Evolutionary conservation across 2,329 filamentous ascomycete species (phyloP).

Genomic region (Aspergillus sclerotialis): DNA sequence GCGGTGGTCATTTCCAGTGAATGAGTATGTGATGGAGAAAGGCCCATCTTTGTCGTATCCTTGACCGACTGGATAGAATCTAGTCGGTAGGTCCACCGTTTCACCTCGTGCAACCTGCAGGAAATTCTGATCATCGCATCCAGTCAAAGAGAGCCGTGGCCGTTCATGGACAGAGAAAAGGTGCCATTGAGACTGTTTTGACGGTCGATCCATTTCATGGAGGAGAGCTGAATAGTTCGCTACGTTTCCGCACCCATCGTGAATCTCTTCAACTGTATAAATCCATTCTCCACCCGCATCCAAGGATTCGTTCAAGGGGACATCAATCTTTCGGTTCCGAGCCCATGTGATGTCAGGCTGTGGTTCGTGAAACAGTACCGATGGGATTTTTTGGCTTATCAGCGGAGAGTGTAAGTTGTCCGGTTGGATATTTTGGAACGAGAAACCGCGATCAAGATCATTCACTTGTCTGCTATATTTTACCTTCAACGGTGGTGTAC

Average conservation of each 20-base stretch:
- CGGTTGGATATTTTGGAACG: constrained; percentile 89
- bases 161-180: constrained; percentile 81
- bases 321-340: constrained; percentile 62
- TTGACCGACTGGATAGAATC: constrained; percentile 58
- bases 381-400: constrained; percentile 52
- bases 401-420: constrained; percentile 77
- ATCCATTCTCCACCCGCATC: constrained; percentile 72
- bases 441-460: constrained; percentile 71
- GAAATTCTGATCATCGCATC: constrained; percentile 72
- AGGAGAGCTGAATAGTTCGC: constrained; percentile 60
- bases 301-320: constrained; percentile 87
- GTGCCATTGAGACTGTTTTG: constrained; percentile 63
- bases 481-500: constrained; percentile 85
- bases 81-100: constrained; percentile 61
- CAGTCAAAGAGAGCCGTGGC: constrained; percentile 63
- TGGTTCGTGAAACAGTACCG: constrained; percentile 50
- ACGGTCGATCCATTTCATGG: constrained; percentile 61
- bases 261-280: constrained; percentile 85
- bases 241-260: constrained; percentile 82
- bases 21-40: constrained; percentile 72
- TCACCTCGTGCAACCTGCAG: constrained; percentile 76
- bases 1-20: constrained; percentile 69
- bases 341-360: constrained; percentile 65
- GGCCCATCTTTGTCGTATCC: constrained; percentile 53
- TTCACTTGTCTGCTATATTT: constrained; percentile 88